Percentiles rank a stretch among this genome's conserved stretches.
These are phyloP conservation scores for Candida lessepsii DNA, from an alignment of 805 yeast genomes.

Conservation along the genomic window DNA sequence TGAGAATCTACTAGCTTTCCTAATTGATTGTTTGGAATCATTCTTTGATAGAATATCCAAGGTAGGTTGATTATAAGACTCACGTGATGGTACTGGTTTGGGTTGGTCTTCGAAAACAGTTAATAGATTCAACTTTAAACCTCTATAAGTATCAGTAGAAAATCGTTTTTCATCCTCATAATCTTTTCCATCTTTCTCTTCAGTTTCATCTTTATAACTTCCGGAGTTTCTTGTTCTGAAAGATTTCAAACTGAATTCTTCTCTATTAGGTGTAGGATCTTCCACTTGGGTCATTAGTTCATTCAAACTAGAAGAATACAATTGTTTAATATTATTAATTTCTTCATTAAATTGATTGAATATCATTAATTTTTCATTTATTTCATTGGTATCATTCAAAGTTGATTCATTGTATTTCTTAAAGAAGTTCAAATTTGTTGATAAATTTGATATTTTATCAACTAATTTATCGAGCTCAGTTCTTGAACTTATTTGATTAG, in stretches of 20 bases:
- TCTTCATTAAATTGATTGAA: slow-evolving; percentile 37
- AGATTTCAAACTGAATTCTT: slow-evolving; percentile 29
- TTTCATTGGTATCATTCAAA: slow-evolving; percentile 25
- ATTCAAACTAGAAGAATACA: slow-evolving; percentile 28
- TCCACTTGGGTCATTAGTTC: slow-evolving; percentile 24
- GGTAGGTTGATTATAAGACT: slow-evolving; percentile 24
- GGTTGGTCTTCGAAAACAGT: slow-evolving; percentile 37
- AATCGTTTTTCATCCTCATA: background rate
- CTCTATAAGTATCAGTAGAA: slow-evolving; percentile 26
- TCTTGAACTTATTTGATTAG: background rate
- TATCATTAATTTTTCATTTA: slow-evolving; percentile 35
- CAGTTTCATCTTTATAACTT: slow-evolving; percentile 26
- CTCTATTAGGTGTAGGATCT: slow-evolving; percentile 16
- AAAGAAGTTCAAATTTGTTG: slow-evolving; percentile 37
- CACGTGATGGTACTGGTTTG: slow-evolving; percentile 17
- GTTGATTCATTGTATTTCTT: slow-evolving; percentile 38
- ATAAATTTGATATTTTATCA: slow-evolving; percentile 28
- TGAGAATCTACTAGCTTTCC: slow-evolving; percentile 44
- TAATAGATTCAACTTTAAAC: slow-evolving; percentile 36
- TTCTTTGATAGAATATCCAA: slow-evolving; percentile 18
- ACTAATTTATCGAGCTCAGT: slow-evolving; percentile 24
- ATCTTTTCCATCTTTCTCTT: slow-evolving; percentile 12
- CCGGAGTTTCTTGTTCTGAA: slow-evolving; percentile 30
- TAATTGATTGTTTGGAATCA: slow-evolving; percentile 5
- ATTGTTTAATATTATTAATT: slow-evolving; percentile 24